Percentiles rank a stretch among this genome's conserved stretches.
Conservation (phyloP, 495 filamentous ascomycete species). For the Bathelium albidoporum region DNA sequence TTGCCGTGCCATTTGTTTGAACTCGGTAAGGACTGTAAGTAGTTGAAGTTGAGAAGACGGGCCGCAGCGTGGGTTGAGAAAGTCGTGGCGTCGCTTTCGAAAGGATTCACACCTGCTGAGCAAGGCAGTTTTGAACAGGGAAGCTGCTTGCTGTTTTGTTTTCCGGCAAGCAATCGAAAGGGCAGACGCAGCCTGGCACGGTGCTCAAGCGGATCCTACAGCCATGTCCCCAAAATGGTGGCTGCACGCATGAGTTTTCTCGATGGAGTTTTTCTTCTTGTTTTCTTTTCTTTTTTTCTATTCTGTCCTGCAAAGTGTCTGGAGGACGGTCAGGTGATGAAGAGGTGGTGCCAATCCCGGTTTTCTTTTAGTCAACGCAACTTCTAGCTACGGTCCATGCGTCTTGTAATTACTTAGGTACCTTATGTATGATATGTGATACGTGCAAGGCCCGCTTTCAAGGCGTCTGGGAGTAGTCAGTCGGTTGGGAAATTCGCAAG, state of each 20-base stretch:
- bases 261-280: too few species aligned
- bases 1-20: conserved; percentile 46
- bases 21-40: conserved; percentile 1
- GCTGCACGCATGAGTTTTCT: neutral
- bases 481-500: too few species aligned
- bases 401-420: neutral
- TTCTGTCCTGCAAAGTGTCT: neutral
- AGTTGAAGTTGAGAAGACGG: neutral
- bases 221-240: neutral
- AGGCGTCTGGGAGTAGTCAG: too few species aligned
- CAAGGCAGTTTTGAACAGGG: neutral
- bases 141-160: neutral
- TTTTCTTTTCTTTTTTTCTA: too few species aligned
- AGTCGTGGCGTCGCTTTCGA: neutral
- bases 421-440: too few species aligned
- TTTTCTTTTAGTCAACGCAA: neutral
- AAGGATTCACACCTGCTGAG: neutral
- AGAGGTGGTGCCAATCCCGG: neutral
- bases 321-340: neutral
- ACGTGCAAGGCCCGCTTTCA: too few species aligned
- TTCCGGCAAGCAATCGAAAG: neutral
- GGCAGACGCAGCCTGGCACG: neutral
- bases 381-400: neutral
- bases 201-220: neutral
- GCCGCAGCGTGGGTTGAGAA: neutral